Evolutionary conservation across 2,329 filamentous ascomycete species (phyloP).

Genomic region (Colletotrichum endophyticum): DNA sequence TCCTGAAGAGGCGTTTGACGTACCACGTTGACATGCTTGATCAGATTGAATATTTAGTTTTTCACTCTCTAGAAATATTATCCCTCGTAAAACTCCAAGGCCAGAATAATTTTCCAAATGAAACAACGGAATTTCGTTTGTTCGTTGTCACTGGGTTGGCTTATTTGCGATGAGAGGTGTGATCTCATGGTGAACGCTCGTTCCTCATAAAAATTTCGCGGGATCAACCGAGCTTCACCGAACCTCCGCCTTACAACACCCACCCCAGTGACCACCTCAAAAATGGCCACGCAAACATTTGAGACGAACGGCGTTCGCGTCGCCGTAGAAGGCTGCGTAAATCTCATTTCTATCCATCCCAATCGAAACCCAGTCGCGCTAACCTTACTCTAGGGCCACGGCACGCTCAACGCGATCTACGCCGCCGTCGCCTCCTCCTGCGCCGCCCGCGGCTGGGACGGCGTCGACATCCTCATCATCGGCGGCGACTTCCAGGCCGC

Average conservation of each 20-base stretch:
- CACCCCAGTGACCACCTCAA: neutral
- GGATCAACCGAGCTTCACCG: neutral
- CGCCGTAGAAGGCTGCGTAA: slow-evolving; percentile 86
- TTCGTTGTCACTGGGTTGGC: neutral
- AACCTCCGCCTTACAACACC: slow-evolving; percentile 12
- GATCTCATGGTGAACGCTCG: neutral
- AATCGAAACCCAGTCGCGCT: neutral
- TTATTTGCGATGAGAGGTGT: neutral
- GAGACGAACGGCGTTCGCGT: slow-evolving; percentile 66
- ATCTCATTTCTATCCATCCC: slow-evolving; percentile 28
- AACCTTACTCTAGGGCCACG: slow-evolving; percentile 72
- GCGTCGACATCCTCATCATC: slow-evolving; percentile 89
- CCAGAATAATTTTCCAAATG: neutral
- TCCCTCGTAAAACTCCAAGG: rapidly evolving
- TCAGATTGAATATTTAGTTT: neutral
- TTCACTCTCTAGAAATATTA: neutral
- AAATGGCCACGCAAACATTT: slow-evolving; percentile 36
- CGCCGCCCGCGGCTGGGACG: slow-evolving; percentile 75
- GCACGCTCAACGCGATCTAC: slow-evolving; percentile 91
- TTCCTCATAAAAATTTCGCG: slow-evolving; percentile 7
- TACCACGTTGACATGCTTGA: neutral
- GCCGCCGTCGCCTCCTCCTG: slow-evolving; percentile 74
- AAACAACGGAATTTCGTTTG: neutral
- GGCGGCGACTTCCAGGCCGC: slow-evolving; percentile 90
- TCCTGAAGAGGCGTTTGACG: neutral